phyloP scores from a whole-genome alignment of 768 basidiomycete genomes.

The Daedalea quercina region DNA sequence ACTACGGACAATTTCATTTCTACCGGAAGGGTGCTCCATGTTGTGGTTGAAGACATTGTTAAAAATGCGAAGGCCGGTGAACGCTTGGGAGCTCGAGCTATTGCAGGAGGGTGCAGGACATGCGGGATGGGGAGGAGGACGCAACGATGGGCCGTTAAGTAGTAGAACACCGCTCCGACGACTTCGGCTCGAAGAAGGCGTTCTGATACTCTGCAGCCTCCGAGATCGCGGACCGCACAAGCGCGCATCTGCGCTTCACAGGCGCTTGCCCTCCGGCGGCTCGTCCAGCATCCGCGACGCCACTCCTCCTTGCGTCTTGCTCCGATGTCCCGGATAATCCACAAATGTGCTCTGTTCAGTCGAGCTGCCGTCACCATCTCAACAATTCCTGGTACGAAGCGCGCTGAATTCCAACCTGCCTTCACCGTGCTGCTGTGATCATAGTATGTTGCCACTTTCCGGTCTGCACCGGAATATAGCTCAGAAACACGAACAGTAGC shows the following conservation, averaged over 20 bases:
- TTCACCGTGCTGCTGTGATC: too few species aligned
- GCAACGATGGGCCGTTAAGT: neutral
- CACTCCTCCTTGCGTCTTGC: too few species aligned
- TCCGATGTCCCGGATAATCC: too few species aligned
- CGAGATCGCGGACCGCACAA: slow-evolving; percentile 2
- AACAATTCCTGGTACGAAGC: too few species aligned
- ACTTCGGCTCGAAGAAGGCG: slow-evolving; percentile 6
- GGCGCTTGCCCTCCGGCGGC: too few species aligned
- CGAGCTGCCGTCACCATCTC: too few species aligned
- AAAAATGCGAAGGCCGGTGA: neutral
- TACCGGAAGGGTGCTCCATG: slow-evolving; percentile 53
- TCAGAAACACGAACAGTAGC: too few species aligned
- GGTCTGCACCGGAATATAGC: too few species aligned
- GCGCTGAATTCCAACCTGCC: too few species aligned
- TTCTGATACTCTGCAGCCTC: neutral
- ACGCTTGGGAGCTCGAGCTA: neutral
- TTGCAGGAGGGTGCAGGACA: neutral
- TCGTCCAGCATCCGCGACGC: neutral
- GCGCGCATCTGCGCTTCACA: neutral
- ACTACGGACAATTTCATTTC: slow-evolving; percentile 62
- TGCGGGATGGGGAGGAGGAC: slow-evolving; percentile 2
- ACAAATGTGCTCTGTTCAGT: too few species aligned
- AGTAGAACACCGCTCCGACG: slow-evolving; percentile 11
- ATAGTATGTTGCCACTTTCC: too few species aligned
- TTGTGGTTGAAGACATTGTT: slow-evolving; percentile 9